phyloP scores from a whole-genome alignment of 768 basidiomycete species.

The Boletus pseudo-olivaceus region DNA sequence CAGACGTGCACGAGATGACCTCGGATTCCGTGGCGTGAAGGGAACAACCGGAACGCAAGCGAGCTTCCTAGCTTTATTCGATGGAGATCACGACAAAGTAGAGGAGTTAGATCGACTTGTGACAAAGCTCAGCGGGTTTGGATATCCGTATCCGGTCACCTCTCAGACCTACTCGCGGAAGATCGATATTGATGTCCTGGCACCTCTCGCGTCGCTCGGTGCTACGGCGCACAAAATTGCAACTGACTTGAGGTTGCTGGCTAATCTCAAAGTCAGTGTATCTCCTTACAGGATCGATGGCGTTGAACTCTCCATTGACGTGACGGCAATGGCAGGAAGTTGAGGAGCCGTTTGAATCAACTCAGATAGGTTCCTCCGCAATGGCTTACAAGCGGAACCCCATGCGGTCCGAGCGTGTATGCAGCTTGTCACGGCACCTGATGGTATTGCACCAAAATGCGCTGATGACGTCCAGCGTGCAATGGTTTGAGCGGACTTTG shows the following conservation, averaged over 20 bases:
- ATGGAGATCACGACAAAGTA: slow-evolving; percentile 95
- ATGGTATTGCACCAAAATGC: slow-evolving; percentile 97
- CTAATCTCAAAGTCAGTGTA: slow-evolving; percentile 75
- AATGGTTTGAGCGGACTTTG: slow-evolving; percentile 98
- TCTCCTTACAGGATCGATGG: neutral
- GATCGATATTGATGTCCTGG: slow-evolving; percentile 90
- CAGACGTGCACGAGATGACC: slow-evolving; percentile 81
- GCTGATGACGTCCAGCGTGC: slow-evolving; percentile 89
- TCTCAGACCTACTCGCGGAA: slow-evolving; percentile 99
- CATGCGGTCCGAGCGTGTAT: slow-evolving; percentile 97
- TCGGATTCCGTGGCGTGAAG: slow-evolving; percentile 98
- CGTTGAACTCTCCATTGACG: slow-evolving; percentile 2
- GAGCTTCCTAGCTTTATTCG: slow-evolving; percentile 90
- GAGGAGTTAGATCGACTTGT: slow-evolving; percentile 86
- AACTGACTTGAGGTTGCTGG: slow-evolving; percentile 90
- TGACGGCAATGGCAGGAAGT: slow-evolving; percentile 58
- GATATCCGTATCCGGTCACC: slow-evolving; percentile 94
- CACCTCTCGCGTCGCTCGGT: slow-evolving; percentile 85
- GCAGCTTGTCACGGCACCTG: slow-evolving; percentile 92
- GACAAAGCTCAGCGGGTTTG: slow-evolving; percentile 88
- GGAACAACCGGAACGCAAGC: slow-evolving; percentile 99
- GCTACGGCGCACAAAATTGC: slow-evolving; percentile 98
- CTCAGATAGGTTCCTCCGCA: slow-evolving; percentile 94
- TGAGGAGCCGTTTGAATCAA: slow-evolving; percentile 98
- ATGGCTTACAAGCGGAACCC: slow-evolving; percentile 99